Evolutionary conservation across 2,329 filamentous ascomycete species (phyloP).

Genomic region (Lachnellula willkommii): DNA sequence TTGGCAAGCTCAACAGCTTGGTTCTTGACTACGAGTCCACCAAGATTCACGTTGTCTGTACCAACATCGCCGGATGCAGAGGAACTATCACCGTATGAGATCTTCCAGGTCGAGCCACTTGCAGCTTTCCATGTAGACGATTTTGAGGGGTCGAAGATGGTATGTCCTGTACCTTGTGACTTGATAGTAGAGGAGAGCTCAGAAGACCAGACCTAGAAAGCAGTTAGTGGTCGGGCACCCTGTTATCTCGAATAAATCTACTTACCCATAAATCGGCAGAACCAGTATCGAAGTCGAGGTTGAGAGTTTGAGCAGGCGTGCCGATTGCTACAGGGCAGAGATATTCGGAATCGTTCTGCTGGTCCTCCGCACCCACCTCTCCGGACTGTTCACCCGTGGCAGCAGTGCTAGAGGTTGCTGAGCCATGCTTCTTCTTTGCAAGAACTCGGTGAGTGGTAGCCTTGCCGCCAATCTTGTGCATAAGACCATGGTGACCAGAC

Average conservation of each 20-base stretch:
- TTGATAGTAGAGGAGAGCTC: conserved; percentile 37
- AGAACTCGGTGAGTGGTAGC: conserved; percentile 43
- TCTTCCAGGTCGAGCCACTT: conserved; percentile 53
- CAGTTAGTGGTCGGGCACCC: conserved; percentile 9
- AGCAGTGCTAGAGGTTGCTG: conserved; percentile 23
- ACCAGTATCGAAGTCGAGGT: conserved; percentile 65
- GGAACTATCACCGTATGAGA: conserved; percentile 64
- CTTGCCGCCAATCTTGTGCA: conserved; percentile 45
- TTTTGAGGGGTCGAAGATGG: conserved; percentile 54
- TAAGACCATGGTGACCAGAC: conserved; percentile 38
- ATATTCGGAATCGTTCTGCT: conserved; percentile 63
- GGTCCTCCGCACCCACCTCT: conserved; percentile 55
- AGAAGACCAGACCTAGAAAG: conserved; percentile 48
- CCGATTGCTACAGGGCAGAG: conserved; percentile 60
- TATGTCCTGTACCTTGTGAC: conserved; percentile 38
- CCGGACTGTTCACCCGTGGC: conserved; percentile 35
- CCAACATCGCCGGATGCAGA: conserved; percentile 60
- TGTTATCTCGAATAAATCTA: not conserved
- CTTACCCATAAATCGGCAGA: conserved; percentile 64
- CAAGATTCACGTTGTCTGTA: conserved; percentile 56
- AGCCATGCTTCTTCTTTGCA: conserved; percentile 38
- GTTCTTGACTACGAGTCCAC: conserved; percentile 54
- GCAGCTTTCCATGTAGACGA: conserved; percentile 54
- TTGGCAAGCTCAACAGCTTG: conserved; percentile 63
- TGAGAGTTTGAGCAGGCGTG: conserved; percentile 56